Evolutionary conservation across 2,329 filamentous ascomycete genomes (phyloP).

Genomic region (Trichoderma koningiopsis): DNA sequence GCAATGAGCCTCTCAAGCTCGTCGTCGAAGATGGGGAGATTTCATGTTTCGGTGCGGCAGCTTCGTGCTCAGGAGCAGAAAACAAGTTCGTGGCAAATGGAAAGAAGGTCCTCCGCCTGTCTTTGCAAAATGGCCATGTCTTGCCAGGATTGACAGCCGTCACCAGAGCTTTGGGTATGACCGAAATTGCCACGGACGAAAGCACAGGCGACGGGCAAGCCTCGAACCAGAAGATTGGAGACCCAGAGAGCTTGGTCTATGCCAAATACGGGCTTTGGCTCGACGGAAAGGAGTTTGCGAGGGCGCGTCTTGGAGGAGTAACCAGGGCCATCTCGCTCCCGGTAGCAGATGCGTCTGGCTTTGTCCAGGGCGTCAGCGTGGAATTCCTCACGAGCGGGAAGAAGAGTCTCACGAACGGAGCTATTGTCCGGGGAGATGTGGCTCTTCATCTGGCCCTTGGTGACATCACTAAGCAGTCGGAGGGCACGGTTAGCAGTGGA

Average conservation of each 20-base stretch:
- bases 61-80: background rate
- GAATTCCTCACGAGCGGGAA: conserved; percentile 24
- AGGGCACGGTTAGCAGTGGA: conserved; percentile 32
- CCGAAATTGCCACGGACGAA: conserved; percentile 50
- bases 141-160: conserved; percentile 53
- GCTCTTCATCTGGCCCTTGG: conserved; percentile 44
- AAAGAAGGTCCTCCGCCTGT: conserved; percentile 12
- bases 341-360: conserved; percentile 32
- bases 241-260: conserved; percentile 39
- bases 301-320: conserved; percentile 48
- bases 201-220: conserved; percentile 49
- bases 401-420: conserved; percentile 39
- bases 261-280: conserved; percentile 47
- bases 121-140: conserved; percentile 21
- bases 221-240: conserved; percentile 29
- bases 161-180: conserved; percentile 50
- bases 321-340: conserved; percentile 48
- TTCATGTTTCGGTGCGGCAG: conserved; percentile 15
- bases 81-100: background rate
- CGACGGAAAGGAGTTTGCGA: conserved; percentile 44
- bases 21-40: conserved; percentile 12
- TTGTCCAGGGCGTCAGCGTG: conserved; percentile 42
- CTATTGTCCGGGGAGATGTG: conserved; percentile 46
- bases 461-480: conserved; percentile 36
- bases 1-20: conserved; percentile 6